Evolutionary conservation across 2,329 filamentous ascomycete genomes (phyloP).

Genomic region (Chaetomium sp.): DNA sequence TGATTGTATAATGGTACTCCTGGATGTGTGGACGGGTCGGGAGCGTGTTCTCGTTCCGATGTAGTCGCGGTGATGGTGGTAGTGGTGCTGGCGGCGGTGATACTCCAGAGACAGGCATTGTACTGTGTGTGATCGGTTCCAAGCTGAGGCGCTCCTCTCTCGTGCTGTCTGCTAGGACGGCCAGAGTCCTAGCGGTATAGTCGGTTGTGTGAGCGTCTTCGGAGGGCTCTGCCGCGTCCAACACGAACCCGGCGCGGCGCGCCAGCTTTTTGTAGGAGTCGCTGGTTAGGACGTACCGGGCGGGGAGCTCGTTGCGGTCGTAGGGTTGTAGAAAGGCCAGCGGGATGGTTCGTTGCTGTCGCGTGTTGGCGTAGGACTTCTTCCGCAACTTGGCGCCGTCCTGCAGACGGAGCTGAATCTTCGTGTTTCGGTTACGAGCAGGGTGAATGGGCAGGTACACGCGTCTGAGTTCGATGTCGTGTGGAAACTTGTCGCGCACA

Average conservation of each 20-base stretch:
- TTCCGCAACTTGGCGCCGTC: not conserved
- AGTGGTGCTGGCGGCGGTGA: no score
- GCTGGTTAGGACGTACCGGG: conserved; percentile 1
- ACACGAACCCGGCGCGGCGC: not conserved
- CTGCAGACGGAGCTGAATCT: not conserved
- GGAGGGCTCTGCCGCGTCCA: not conserved
- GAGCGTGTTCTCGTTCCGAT: no score
- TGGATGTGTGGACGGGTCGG: no score
- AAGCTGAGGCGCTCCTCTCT: no score
- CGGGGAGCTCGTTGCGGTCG: not conserved
- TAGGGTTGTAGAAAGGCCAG: not conserved
- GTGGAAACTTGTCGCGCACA: not conserved
- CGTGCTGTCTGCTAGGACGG: no score
- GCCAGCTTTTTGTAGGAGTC: not conserved
- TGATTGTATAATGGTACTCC: no score
- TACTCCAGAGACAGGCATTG: no score
- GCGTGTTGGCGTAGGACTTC: conserved; percentile 9
- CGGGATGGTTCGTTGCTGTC: not conserved
- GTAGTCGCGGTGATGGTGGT: no score
- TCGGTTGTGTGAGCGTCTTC: no score
- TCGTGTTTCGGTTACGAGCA: not conserved
- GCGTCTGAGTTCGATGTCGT: not conserved
- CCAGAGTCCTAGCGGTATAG: no score
- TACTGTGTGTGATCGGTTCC: no score
- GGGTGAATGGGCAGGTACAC: conserved; percentile 12